A percentile compares a stretch with the other conserved stretches of the same genome.
Conservation (phyloP, 1,284 basidiomycete genomes). For the Meripilus lineatus region DNA sequence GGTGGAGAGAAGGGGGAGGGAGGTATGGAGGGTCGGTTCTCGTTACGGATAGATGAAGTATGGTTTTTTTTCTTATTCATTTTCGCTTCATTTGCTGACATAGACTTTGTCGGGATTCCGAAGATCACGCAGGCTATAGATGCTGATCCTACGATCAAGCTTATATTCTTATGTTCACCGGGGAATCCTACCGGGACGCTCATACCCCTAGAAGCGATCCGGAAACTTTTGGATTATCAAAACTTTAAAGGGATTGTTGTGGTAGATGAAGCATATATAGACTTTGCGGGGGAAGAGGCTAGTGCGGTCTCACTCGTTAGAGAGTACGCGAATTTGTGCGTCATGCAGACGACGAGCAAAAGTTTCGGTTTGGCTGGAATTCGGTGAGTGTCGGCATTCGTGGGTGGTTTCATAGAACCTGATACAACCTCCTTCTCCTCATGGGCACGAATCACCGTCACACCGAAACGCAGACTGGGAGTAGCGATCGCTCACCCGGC, state of each 20-base stretch:
- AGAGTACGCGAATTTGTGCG: conserved; percentile 86
- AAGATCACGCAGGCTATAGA: conserved; percentile 72
- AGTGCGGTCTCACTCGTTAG: conserved; percentile 73
- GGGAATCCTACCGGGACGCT: conserved; percentile 96
- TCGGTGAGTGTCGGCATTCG: conserved; percentile 49
- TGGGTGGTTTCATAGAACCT: too few relatives aligned
- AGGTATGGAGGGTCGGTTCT: conserved; percentile 73
- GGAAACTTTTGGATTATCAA: conserved; percentile 74
- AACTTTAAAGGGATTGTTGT: conserved; percentile 88
- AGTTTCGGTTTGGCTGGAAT: conserved; percentile 96
- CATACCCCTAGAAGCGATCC: conserved; percentile 71
- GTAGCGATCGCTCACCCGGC: conserved; percentile 88
- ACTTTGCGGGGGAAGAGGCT: conserved; percentile 68
- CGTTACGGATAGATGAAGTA: conserved; percentile 73
- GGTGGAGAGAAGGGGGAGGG: conserved; percentile 54
- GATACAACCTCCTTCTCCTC: not conserved
- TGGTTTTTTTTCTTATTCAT: conserved; percentile 21
- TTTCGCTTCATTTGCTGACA: not conserved
- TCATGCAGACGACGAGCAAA: conserved; percentile 95
- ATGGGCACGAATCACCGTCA: not conserved
- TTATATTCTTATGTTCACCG: conserved; percentile 94
- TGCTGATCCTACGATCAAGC: conserved; percentile 75
- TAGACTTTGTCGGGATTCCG: not conserved
- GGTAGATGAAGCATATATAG: conserved; percentile 98
- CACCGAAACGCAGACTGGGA: conserved; percentile 58